These are phyloP conservation scores for Colletotrichum sp. DNA, from an alignment of 2,329 filamentous ascomycete species.

Conservation along the genomic window DNA sequence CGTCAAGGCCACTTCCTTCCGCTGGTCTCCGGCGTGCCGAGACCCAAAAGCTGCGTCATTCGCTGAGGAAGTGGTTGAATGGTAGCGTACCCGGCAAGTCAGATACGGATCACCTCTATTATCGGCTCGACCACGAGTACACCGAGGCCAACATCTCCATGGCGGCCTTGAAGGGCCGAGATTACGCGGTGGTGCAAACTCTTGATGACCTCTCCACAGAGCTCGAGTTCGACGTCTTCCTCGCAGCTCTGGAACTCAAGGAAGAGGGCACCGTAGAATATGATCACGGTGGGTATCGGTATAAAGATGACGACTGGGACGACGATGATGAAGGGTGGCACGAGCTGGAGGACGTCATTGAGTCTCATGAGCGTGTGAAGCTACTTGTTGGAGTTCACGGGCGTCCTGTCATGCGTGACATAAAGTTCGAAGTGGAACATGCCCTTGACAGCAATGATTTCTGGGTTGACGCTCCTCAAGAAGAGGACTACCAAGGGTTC, in stretches of 20 bases:
- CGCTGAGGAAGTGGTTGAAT: slow-evolving; percentile 31
- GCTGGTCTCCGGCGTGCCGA: slow-evolving; percentile 16
- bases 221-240: slow-evolving; percentile 34
- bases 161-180: slow-evolving; percentile 28
- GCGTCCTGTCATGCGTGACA: slow-evolving; percentile 13
- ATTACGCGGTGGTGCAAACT: slow-evolving; percentile 28
- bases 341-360: slow-evolving; percentile 14
- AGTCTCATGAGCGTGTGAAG: slow-evolving; percentile 22
- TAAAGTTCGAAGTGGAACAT: slow-evolving; percentile 22
- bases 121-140: slow-evolving; percentile 38
- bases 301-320: slow-evolving; percentile 2
- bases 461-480: slow-evolving; percentile 22
- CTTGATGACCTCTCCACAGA: slow-evolving; percentile 28
- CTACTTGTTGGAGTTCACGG: slow-evolving; percentile 32
- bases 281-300: neutral
- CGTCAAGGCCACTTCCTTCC: slow-evolving; percentile 18
- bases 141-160: slow-evolving; percentile 35
- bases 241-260: slow-evolving; percentile 34
- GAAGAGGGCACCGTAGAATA: slow-evolving; percentile 24
- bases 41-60: slow-evolving; percentile 19
- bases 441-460: slow-evolving; percentile 26
- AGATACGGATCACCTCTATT: slow-evolving; percentile 26
- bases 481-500: slow-evolving; percentile 30
- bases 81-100: neutral
- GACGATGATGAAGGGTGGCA: slow-evolving; percentile 17